Evolutionary conservation across 2,329 filamentous ascomycete species (phyloP), one percentile per base, ranked within the genome.

Genomic region (Aspergillus latus): DNA sequence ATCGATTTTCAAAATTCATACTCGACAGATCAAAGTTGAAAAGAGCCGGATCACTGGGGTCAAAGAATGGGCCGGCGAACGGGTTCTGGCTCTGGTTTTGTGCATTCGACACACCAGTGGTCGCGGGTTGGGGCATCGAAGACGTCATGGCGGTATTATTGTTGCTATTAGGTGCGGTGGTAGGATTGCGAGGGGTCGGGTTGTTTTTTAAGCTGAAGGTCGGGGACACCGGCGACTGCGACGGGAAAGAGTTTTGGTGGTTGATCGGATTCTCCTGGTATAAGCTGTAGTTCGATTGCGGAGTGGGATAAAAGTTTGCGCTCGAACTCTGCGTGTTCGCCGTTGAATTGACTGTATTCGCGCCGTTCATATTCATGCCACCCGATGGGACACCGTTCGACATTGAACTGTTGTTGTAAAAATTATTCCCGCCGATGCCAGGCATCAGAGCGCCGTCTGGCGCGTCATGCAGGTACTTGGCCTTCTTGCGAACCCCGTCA

Each of bases 1-100:
- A 99, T 62, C 96, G 91, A 70, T 94, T 97, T 54, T 92, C 92
- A 72, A 97, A 99, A 71, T 94, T 94, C 71, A 97, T 83, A 57
- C 91, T 92, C 54, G 95, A 92, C 9, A 97, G 84, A 71, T 97
- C 92, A 72, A 97, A 96, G 71, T 97, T 97, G 82, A 95, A 97
- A 54, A 96, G 77, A 0, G 92, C 89, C 3, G 92, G 91, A 70
- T 97, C 94, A 69, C 90, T 94, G 0, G 91, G 90, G 65, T 97
- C 92, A 68, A 97, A 96, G 30, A 95, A 81, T 0, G 82, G 73
- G 4, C 79, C 76, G 36, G 78, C 81, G 63, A 84, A 84, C 5
- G 75, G 69, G 56, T 72, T 76, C 50, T 71, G 68, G 13, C 67
- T 60, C 60, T 72, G 66, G 49, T 64, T 61, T 51, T 77, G 63